Evolutionary conservation across 495 filamentous ascomycete species (phyloP).

Genomic region (Xylaria cubensis): DNA sequence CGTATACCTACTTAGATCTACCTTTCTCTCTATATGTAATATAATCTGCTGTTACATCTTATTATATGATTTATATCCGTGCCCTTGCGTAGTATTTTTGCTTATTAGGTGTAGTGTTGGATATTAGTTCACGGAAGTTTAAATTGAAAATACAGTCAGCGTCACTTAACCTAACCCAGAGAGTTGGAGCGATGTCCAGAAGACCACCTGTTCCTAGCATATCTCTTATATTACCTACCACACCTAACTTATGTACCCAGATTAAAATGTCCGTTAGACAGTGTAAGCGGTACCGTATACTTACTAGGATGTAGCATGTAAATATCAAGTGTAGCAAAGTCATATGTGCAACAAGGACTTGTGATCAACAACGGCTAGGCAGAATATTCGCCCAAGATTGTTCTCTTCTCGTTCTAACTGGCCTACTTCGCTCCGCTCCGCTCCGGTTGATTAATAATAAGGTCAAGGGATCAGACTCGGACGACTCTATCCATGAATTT

Average conservation of each 20-base stretch:
- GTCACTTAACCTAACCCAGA: slow-evolving; percentile 19
- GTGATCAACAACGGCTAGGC: neutral
- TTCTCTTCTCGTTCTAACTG: neutral
- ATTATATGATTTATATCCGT: neutral
- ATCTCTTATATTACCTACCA: neutral
- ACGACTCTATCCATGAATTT: too few species aligned
- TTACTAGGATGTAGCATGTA: neutral
- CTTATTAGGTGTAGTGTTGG: neutral
- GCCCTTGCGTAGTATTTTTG: neutral
- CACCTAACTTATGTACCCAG: neutral
- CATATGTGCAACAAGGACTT: neutral
- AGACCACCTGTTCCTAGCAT: neutral
- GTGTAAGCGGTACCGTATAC: neutral
- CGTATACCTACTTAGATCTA: neutral
- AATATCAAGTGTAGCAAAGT: too few species aligned
- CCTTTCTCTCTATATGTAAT: neutral
- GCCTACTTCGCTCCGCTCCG: neutral
- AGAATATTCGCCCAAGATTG: neutral
- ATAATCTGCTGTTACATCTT: neutral
- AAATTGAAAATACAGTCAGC: neutral
- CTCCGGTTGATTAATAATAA: too few species aligned
- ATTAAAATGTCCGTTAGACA: neutral
- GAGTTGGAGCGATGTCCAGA: neutral
- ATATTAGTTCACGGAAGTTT: neutral
- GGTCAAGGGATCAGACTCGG: too few species aligned